Percentiles rank a stretch among this genome's conserved stretches.
Evolutionary conservation across 164 flowering plant genomes (phyloP).

Genomic region (Dillenia suffruticosa): DNA sequence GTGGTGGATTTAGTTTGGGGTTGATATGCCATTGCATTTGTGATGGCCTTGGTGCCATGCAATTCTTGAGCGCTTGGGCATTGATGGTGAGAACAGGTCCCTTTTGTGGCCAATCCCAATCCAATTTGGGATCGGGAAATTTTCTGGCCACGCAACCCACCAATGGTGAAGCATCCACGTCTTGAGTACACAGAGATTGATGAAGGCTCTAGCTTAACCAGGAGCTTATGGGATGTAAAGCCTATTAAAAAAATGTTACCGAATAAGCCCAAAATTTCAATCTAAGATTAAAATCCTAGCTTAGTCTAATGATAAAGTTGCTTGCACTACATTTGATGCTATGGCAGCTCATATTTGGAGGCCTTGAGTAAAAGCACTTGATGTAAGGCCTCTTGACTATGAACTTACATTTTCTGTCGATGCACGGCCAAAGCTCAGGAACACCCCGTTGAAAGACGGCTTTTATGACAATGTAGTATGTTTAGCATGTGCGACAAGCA

Average conservation of each 20-base stretch:
- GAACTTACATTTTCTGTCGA: constrained; percentile 70
- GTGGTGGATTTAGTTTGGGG: constrained; percentile 88
- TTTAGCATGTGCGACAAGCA: constrained; percentile 62
- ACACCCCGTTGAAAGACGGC: constrained; percentile 50
- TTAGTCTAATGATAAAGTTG: constrained; percentile 14
- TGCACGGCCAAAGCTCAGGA: constrained; percentile 45
- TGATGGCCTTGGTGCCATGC: constrained; percentile 96
- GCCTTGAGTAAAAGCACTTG: constrained; percentile 75
- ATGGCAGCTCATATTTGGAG: constrained; percentile 90
- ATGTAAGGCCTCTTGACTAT: constrained; percentile 55
- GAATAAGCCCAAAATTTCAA: constrained; percentile 48
- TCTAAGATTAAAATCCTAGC: constrained; percentile 38
- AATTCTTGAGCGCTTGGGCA: constrained; percentile 78
- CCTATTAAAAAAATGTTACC: constrained; percentile 63
- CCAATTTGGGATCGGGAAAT: constrained; percentile 80
- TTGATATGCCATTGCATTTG: constrained; percentile 82
- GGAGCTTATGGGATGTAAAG: constrained; percentile 38
- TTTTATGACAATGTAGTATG: constrained; percentile 80
- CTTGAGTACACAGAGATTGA: constrained; percentile 56
- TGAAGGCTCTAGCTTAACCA: constrained; percentile 54
- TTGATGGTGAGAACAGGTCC: constrained; percentile 51
- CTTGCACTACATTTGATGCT: constrained; percentile 65
- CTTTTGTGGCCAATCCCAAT: constrained; percentile 25
- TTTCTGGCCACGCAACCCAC: constrained; percentile 64
- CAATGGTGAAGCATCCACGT: constrained; percentile 48